Conservation (phyloP, 331 rosid genomes). For the Malus hybrid region DNA sequence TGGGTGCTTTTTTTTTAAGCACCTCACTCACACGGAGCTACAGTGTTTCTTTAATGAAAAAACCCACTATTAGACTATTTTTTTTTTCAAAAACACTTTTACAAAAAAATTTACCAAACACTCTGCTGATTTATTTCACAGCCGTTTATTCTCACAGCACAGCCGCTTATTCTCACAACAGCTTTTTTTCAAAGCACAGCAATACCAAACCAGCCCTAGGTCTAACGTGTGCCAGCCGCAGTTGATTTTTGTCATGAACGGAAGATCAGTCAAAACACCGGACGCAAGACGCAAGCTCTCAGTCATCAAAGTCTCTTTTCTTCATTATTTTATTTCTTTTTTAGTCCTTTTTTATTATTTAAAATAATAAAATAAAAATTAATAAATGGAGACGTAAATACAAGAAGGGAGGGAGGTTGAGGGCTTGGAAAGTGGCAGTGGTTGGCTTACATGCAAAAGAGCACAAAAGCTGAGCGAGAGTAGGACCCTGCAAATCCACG, state of each 20-base stretch:
- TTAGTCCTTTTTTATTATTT: not conserved
- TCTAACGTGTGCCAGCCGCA: conserved; percentile 6
- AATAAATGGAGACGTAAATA: not conserved
- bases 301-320: not conserved
- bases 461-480: not conserved
- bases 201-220: no score
- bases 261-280: conserved; percentile 55
- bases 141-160: no score
- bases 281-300: conserved; percentile 5
- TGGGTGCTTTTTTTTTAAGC: no score
- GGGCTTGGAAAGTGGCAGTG: not conserved
- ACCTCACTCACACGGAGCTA: no score
- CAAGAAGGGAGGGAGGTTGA: not conserved
- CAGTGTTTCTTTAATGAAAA: no score
- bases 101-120: no score
- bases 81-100: no score
- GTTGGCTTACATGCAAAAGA: not conserved
- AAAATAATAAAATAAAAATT: not conserved
- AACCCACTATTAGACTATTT: no score
- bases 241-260: conserved; percentile 53
- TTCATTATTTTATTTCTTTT: not conserved
- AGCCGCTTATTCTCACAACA: no score
- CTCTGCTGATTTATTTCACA: no score
- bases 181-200: no score
- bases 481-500: conserved; percentile 22